Base-by-base conservation (phyloP, 495 filamentous ascomycete species). In the Tirmania nivea region DNA sequence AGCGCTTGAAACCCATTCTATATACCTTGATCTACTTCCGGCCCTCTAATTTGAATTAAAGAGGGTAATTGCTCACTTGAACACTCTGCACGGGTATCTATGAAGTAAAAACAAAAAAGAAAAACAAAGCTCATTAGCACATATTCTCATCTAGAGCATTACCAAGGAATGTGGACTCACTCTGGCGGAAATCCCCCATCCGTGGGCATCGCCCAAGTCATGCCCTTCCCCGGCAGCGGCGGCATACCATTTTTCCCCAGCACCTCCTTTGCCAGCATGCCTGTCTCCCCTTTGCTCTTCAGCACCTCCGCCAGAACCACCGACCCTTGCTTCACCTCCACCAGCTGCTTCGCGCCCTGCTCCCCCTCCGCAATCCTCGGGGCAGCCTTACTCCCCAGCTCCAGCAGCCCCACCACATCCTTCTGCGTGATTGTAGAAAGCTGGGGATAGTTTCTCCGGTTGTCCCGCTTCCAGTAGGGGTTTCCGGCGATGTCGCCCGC, bases 401-500 rank as follows among this genome's bases (percentile, higher is more conserved):
- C 81, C 56, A 97, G 73, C 56, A 96, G 76, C 5, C 79, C 80
- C 19, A 89, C 89, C 21, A 84, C 80, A 70, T 96, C 83, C 16
- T 75, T 79, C 70, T 94, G 90, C 49, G 69, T 80, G 52, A 97
- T 77, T 35, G 82, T 77, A 60, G 81, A 86, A 48, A 83, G 72
- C 54, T 73, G 74, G n/a, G 92, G 83, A 71, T 96, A 97, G 62
- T 73, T 76, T 61, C 92, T 78, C 50, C 90, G 82, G 52, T 71
- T 68, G 60, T 97, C 90, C 54, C 90, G 86, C 71, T 92, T 92
- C 84, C 86, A 97, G 77, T 97, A 97, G 39, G 90, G 78, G 69
- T 97, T 97, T 64, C 93, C 90, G 60, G 90, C 90, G 57, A 97
- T 78, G 67, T 99, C 90, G 53, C 78, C 87, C 2, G 90, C 84